Evolutionary conservation across 2,329 filamentous ascomycete genomes (phyloP), one percentile per base, ranked within the genome.

Genomic region (Geosmithia flava): DNA sequence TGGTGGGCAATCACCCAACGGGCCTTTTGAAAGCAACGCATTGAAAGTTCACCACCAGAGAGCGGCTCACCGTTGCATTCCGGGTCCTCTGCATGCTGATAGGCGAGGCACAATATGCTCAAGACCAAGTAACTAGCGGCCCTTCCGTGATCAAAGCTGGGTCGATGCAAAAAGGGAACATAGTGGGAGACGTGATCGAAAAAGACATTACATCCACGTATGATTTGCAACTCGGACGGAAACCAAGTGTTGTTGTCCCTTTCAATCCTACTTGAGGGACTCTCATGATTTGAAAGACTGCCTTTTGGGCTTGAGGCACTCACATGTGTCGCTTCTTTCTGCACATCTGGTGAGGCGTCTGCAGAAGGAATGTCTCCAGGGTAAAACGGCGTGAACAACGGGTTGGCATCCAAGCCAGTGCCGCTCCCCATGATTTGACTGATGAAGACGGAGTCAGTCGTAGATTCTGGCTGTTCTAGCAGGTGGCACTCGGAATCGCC

Each of bases 41-140:
- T 41, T 6, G 65, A 65, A 19, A 67, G 50, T 27, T n/a, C 51
- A 11, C 46, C 44, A 2, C 59, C 61, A 27, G 60, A 60, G 6
- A 55, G 55, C 37, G 48, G 40, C 44, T 58, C 45, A 20, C 59
- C 49, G 7, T 48, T 53, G 19, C 51, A 52, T 16, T 66, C 64
- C 6, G 64, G 64, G 46, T 66, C 63, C 19, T 62, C 57, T 16
- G 64, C 63, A 44, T 68, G 57, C 49, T 68, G 65, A 39, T 65
- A 68, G 6, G 55, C 63, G 2, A 68, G 56, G 3, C 54, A 64
- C 15, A 69, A 58, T 46, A 69, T 66, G 50, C 59, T 58, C 7
- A 67, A 55, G 3, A 62, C 49, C 20, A 68, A 49, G 20, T 60
- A 49, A 6, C 41, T 48, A 20, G 63, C 39, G 1, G 49, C 41